Percentiles rank a stretch among this genome's conserved stretches.
phyloP scores from a whole-genome alignment of 306 rosid genomes.

The Begonia masoniana region DNA sequence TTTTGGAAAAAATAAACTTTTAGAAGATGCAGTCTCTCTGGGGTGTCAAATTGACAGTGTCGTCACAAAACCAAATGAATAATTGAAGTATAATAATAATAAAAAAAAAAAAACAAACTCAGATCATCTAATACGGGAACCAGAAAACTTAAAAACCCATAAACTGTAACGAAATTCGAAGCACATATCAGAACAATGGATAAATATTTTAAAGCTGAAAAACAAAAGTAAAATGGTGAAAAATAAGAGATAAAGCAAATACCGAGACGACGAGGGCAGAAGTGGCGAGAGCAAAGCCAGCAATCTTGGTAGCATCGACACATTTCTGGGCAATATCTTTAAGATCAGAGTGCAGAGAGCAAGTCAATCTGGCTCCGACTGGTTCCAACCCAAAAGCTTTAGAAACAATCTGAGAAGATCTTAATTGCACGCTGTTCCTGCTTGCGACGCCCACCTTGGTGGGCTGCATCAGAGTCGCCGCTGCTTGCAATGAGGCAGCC shows the following conservation, averaged over 20 bases:
- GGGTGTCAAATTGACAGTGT: no score
- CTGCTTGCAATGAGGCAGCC: slow-evolving; percentile 93
- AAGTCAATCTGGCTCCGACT: slow-evolving; percentile 25
- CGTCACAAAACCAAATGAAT: no score
- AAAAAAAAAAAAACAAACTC: no score
- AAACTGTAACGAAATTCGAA: no score
- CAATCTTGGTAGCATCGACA: slow-evolving; percentile 71
- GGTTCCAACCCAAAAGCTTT: slow-evolving; percentile 40
- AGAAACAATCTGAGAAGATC: slow-evolving; percentile 36
- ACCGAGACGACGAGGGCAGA: slow-evolving; percentile 97
- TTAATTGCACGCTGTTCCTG: slow-evolving; percentile 28
- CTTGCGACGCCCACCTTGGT: slow-evolving; percentile 30
- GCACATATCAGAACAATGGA: no score
- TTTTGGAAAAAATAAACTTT: no score
- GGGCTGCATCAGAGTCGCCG: slow-evolving; percentile 84
- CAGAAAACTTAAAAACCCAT: no score
- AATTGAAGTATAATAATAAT: no score
- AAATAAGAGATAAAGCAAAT: slow-evolving; percentile 8
- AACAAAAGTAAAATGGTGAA: neutral
- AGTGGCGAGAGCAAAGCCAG: slow-evolving; percentile 94
- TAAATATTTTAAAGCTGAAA: no score
- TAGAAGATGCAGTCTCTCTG: no score
- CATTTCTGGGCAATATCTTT: slow-evolving; percentile 64
- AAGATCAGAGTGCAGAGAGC: slow-evolving; percentile 40
- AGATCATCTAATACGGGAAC: no score